These are phyloP conservation scores for Helotiales sp. DNA, from an alignment of 2,329 filamentous ascomycete species.

Conservation along the genomic window DNA sequence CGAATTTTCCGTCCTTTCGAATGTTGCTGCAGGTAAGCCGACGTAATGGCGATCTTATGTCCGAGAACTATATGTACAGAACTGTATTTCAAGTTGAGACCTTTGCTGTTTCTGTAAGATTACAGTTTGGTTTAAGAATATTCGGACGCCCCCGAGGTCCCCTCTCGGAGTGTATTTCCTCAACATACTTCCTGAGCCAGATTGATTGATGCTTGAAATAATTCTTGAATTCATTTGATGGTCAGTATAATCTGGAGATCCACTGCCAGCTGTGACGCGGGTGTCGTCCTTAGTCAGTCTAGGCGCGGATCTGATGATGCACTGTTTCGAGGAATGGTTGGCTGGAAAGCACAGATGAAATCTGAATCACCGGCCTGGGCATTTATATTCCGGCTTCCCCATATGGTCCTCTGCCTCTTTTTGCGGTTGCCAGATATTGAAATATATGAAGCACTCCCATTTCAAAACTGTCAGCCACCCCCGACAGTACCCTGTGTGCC, in stretches of 20 bases:
- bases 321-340: too few relatives aligned
- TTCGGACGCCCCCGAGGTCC: not conserved
- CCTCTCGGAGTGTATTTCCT: not conserved
- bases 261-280: not conserved
- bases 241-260: not conserved
- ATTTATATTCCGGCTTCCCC: not conserved
- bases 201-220: slow-evolving; percentile 1
- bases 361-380: not conserved
- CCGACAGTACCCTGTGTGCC: not conserved
- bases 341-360: slow-evolving; percentile 2
- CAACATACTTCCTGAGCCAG: not conserved
- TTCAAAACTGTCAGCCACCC: too few relatives aligned
- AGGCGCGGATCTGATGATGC: not conserved
- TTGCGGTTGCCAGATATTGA: slow-evolving; percentile 3
- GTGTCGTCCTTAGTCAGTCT: not conserved
- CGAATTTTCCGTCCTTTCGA: too few relatives aligned
- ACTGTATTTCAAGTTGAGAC: slow-evolving; percentile 9
- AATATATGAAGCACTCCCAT: not conserved
- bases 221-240: too few relatives aligned
- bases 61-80: not conserved
- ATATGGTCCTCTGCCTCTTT: too few relatives aligned
- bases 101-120: slow-evolving; percentile 6
- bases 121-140: not conserved
- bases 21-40: too few relatives aligned
- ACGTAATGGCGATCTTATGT: not conserved